Base-by-base conservation (phyloP, 805 yeast genomes). In the Cyberlindnera veronae region DNA sequence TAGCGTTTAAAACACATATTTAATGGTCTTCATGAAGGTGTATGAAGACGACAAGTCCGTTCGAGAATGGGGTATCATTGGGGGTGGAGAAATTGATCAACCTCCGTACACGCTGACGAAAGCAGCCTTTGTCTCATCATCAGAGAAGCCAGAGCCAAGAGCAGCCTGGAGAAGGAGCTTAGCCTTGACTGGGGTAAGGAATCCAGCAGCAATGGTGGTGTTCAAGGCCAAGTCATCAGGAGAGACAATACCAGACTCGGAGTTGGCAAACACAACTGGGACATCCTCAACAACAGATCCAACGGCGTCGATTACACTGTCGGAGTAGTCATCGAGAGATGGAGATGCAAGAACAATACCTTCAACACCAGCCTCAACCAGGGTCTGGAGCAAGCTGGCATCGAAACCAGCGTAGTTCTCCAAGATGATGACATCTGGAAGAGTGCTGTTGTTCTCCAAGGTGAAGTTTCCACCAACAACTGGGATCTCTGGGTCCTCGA, bases 71-170 rank as follows among this genome's bases (percentile, higher is more conserved):
- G 34, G 34, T 31, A 31, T 31, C 34, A 17, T 10, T 26, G 15
- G n/a, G 15, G 12, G 23, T 30, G 31, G 20, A 28, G 13, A 18
- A 29, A 26, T 15, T 17, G 30, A 22, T 47, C 48, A 68, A 36
- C 78, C 79, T 40, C 79, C 79, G 45, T 76, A 78, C 6, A 76
- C 82, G 3, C 73, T 72, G 13, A 58, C 57, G 51, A 79, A 80
- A 5, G 69, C 66, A 13, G 53, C 51, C 33, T 63, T 69, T n/a
- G 73, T 73, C 39, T 68, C 68, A 6, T 51, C 48, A 4, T 68
- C 50, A 19, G 61, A 49, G 51, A 67, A 67, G 2, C 62, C 62
- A 26, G 68, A 68, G 20, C 66, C 59, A 33, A 80, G 61, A 44
- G 77, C 71, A 39, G 71, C 61, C 46, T 74, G 79, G 24, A 75